Percentiles rank a stretch among this genome's conserved stretches.
phyloP scores from a whole-genome alignment of 75 land plant species.

The Cunninghamia lanceolata region DNA sequence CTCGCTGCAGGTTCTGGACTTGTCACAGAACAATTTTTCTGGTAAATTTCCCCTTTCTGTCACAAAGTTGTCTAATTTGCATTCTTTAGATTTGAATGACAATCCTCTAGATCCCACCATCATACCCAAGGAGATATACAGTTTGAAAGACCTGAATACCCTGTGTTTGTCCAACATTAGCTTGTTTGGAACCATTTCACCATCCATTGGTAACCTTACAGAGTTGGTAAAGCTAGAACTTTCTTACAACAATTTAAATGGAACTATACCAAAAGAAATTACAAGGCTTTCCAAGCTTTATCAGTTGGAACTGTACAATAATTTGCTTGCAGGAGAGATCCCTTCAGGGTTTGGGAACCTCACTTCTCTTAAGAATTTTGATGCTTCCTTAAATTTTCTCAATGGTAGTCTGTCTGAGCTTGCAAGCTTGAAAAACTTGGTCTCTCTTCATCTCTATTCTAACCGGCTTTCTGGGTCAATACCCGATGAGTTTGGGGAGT shows the following conservation, averaged over 20 bases:
- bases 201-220: constrained; percentile 16
- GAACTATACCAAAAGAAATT: constrained; percentile 46
- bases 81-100: constrained; percentile 34
- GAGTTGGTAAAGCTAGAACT: constrained; percentile 16
- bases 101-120: constrained; percentile 6
- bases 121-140: constrained; percentile 14
- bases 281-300: constrained; percentile 17
- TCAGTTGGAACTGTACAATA: too few relatives aligned
- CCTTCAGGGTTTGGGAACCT: too few relatives aligned
- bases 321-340: too few relatives aligned
- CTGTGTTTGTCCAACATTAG: constrained; percentile 15
- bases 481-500: too few relatives aligned
- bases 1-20: constrained; percentile 22
- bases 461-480: too few relatives aligned
- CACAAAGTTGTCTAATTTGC: constrained; percentile 11
- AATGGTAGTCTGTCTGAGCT: too few relatives aligned
- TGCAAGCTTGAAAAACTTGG: too few relatives aligned
- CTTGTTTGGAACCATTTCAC: constrained; percentile 14
- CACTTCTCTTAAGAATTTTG: too few relatives aligned
- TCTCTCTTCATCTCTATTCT: too few relatives aligned
- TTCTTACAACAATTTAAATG: constrained; percentile 24
- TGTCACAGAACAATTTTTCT: constrained; percentile 21
- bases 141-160: constrained; percentile 7
- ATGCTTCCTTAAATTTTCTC: too few relatives aligned
- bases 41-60: constrained; percentile 20